Conservation (phyloP, 176 grass and related monocot species). For the Oryza meridionalis region DNA sequence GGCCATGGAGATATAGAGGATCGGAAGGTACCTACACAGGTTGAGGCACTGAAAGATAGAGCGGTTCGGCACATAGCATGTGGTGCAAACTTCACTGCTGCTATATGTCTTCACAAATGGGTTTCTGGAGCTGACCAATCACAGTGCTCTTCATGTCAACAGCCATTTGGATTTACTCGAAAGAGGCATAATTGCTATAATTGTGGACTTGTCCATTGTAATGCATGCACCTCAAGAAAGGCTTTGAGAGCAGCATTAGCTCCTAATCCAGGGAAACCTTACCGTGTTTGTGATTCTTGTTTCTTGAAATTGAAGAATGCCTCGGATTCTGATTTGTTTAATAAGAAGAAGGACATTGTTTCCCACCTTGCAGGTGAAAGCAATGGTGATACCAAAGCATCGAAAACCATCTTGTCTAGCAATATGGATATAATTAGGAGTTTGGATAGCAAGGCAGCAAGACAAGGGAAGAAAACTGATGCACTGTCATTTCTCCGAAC, state of each 20-base stretch:
- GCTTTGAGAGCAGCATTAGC: conserved; percentile 73
- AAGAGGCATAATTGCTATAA: conserved; percentile 94
- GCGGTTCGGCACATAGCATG: conserved; percentile 77
- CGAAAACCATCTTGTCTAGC: conserved; percentile 50
- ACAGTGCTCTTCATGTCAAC: conserved; percentile 83
- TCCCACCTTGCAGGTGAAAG: conserved; percentile 53
- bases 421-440: conserved; percentile 86
- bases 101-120: conserved; percentile 85
- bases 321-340: conserved; percentile 53
- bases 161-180: conserved; percentile 91
- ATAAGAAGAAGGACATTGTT: conserved; percentile 55
- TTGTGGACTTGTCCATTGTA: conserved; percentile 88
- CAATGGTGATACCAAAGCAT: conserved; percentile 55
- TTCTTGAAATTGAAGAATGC: conserved; percentile 74
- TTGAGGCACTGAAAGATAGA: conserved; percentile 88
- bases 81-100: conserved; percentile 90
- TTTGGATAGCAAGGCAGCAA: conserved; percentile 67
- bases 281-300: conserved; percentile 96
- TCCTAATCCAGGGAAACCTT: conserved; percentile 83
- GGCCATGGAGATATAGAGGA: conserved; percentile 96
- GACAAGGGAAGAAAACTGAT: conserved; percentile 57
- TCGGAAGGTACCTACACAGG: conserved; percentile 75
- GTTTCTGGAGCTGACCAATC: conserved; percentile 77
- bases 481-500: conserved; percentile 59
- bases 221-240: conserved; percentile 79